Evolutionary conservation across 192 early-diverging fungal genomes (phyloP).

Genomic region (Rhizoclosmatium globosum): DNA sequence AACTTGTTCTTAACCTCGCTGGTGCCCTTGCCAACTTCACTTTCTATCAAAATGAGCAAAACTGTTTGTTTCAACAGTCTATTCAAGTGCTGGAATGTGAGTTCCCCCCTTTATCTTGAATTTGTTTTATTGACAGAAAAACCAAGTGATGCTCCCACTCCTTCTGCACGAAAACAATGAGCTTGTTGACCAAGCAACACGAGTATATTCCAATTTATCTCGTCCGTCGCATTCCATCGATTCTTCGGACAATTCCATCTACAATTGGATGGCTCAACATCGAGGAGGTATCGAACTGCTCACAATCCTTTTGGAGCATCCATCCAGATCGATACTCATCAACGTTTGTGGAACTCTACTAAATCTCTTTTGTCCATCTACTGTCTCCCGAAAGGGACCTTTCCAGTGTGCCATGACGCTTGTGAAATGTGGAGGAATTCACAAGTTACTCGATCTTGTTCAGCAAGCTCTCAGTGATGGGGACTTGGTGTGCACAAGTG

Average conservation of each 20-base stretch:
- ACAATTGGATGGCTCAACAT: conserved; percentile 18
- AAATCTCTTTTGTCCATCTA: conserved; percentile 46
- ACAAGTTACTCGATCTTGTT: conserved; percentile 37
- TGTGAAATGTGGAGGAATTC: not conserved
- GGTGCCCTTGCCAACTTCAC: conserved; percentile 58
- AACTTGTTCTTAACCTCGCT: conserved; percentile 54
- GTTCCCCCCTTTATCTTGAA: not conserved
- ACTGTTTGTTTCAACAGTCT: conserved; percentile 34
- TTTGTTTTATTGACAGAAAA: conserved; percentile 7
- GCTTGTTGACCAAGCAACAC: conserved; percentile 43
- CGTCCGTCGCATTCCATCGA: conserved; percentile 25
- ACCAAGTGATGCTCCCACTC: conserved; percentile 40
- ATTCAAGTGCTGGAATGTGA: conserved; percentile 44
- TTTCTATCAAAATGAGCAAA: conserved; percentile 41
- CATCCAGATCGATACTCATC: conserved; percentile 33
- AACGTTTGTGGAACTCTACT: conserved; percentile 54
- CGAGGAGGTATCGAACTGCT: conserved; percentile 51
- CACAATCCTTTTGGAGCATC: conserved; percentile 52
- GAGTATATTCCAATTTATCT: conserved; percentile 52
- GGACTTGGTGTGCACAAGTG: conserved; percentile 18
- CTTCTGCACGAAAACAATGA: conserved; percentile 54
- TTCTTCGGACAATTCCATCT: conserved; percentile 10
- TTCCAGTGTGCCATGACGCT: conserved; percentile 1
- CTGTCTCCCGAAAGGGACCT: no score
- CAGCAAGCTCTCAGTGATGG: not conserved